phyloP scores from a whole-genome alignment of 2,329 filamentous ascomycete genomes.

The Escovopsis sp. region DNA sequence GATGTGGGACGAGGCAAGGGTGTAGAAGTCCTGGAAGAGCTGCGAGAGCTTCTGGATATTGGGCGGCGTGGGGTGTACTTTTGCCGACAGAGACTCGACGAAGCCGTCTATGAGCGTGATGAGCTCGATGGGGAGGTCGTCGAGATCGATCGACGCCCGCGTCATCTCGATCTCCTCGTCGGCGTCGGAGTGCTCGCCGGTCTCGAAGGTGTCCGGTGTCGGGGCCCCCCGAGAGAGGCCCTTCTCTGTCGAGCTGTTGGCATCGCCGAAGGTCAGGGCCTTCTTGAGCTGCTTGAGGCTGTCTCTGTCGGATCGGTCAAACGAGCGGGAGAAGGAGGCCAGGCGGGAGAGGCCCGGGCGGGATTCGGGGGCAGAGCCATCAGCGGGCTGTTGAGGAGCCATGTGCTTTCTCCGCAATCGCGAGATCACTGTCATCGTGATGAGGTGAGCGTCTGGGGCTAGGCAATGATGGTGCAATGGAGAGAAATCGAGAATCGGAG shows the following conservation, averaged over 20 bases:
- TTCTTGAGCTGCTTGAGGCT: constrained; percentile 24
- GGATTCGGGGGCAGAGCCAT: constrained; percentile 12
- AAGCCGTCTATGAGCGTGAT: constrained; percentile 85
- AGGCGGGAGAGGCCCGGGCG: constrained; percentile 17
- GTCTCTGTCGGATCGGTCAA: constrained; percentile 16
- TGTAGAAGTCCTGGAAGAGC: constrained; percentile 93
- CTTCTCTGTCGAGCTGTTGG: constrained; percentile 14
- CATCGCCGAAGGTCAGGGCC: constrained; percentile 32
- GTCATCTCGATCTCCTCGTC: constrained; percentile 33
- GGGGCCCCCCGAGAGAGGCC: constrained; percentile 11
- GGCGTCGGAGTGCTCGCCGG: constrained; percentile 22
- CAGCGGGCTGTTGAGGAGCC: constrained; percentile 17
- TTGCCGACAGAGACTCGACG: constrained; percentile 76
- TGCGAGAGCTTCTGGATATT: constrained; percentile 67
- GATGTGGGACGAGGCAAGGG: constrained; percentile 65
- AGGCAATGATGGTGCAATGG: background rate
- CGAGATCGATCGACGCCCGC: constrained; percentile 53
- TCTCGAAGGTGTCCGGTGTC: constrained; percentile 35
- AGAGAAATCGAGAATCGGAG: background rate
- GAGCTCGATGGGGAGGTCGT: constrained; percentile 88
- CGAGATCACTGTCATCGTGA: background rate
- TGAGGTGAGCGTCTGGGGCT: constrained; percentile 2
- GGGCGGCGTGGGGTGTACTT: constrained; percentile 71
- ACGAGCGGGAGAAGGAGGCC: constrained; percentile 15
- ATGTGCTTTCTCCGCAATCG: constrained; percentile 13